Evolutionary conservation across 768 basidiomycete genomes (phyloP).

Genomic region (Melanogaster broomeanus): DNA sequence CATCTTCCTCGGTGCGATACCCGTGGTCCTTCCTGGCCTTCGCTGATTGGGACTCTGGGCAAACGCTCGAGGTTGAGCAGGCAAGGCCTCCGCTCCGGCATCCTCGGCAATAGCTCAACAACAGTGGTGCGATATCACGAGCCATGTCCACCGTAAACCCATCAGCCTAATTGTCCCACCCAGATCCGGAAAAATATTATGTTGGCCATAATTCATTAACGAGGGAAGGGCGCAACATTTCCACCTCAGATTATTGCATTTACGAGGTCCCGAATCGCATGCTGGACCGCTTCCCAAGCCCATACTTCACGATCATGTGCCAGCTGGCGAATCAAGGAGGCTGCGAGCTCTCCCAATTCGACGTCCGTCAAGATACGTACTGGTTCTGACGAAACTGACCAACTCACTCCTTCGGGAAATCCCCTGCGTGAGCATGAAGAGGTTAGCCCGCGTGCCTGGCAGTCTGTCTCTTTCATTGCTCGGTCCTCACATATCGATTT

Average conservation of each 20-base stretch:
- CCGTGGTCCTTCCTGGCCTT: slow-evolving; percentile 46
- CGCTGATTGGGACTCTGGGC: slow-evolving; percentile 39
- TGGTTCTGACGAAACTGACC: background rate
- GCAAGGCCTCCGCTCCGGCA: slow-evolving; percentile 38
- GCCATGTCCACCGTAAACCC: slow-evolving; percentile 79
- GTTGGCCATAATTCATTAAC: too few relatives aligned
- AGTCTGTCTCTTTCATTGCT: background rate
- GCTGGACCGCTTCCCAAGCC: slow-evolving; percentile 81
- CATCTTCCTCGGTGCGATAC: slow-evolving; percentile 52
- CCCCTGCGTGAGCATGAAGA: slow-evolving; percentile 85
- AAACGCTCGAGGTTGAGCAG: slow-evolving; percentile 58
- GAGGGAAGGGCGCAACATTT: slow-evolving; percentile 60
- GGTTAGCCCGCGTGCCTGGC: slow-evolving; percentile 47
- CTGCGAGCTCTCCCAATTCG: slow-evolving; percentile 78
- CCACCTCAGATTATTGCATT: slow-evolving; percentile 58
- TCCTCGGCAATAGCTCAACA: slow-evolving; percentile 61
- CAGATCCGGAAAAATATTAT: background rate
- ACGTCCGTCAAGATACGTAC: background rate
- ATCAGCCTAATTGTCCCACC: slow-evolving; percentile 60
- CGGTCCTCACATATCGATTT: slow-evolving; percentile 62
- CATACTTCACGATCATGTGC: slow-evolving; percentile 65
- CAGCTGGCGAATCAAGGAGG: slow-evolving; percentile 47
- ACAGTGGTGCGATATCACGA: slow-evolving; percentile 78
- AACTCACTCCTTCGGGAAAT: slow-evolving; percentile 79
- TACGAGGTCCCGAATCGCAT: slow-evolving; percentile 78